Evolutionary conservation across 164 flowering plant species (phyloP).

Genomic region (Annona cherimola): DNA sequence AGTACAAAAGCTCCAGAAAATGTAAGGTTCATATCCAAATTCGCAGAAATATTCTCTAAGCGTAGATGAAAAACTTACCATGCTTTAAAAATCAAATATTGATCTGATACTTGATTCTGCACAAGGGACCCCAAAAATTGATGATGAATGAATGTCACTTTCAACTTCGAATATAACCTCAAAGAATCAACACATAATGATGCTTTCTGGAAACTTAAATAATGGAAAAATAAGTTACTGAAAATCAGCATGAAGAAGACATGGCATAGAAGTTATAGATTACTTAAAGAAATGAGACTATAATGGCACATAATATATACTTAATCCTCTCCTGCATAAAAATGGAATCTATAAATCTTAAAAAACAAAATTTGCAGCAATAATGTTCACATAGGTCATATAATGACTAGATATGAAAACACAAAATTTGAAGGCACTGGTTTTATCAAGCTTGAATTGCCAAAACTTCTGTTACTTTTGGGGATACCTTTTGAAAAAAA

Average conservation of each 20-base stretch:
- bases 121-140: background rate
- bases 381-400: background rate
- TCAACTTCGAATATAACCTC: background rate
- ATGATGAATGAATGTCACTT: background rate
- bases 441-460: no score
- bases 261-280: no score
- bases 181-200: background rate
- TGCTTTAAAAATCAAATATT: constrained; percentile 1
- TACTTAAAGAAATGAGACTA: no score
- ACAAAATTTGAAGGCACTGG: background rate
- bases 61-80: constrained; percentile 3
- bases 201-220: background rate
- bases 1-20: background rate
- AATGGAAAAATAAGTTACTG: background rate
- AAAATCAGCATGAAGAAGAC: no score
- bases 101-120: background rate
- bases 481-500: no score
- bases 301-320: no score
- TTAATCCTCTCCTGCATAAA: no score
- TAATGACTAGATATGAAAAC: background rate
- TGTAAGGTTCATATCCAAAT: background rate
- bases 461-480: background rate
- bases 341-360: no score
- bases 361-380: background rate
- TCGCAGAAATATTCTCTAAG: background rate